Percentiles rank a stretch among this genome's conserved stretches.
Evolutionary conservation across 2,329 filamentous ascomycete species (phyloP).

Genomic region (Cercospora sojina): DNA sequence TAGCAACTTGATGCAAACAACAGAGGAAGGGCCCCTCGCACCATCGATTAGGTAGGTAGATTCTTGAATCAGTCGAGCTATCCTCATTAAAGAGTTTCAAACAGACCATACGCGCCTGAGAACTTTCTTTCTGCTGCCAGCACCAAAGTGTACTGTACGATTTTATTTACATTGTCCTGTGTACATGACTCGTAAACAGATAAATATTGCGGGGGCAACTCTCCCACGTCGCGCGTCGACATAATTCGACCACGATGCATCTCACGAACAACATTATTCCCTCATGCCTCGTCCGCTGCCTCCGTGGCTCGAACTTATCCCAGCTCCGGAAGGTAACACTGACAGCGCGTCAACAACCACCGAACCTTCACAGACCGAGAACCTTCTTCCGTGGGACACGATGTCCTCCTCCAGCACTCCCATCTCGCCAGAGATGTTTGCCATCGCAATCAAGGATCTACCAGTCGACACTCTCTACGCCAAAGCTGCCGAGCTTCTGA

Average conservation of each 20-base stretch:
- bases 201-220: background rate
- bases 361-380: slow-evolving; percentile 18
- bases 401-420: slow-evolving; percentile 24
- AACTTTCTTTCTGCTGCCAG: background rate
- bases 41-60: background rate
- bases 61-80: background rate
- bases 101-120: background rate
- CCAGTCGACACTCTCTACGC: slow-evolving; percentile 66
- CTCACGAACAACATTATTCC: background rate
- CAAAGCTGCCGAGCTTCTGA: slow-evolving; percentile 73
- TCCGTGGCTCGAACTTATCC: slow-evolving; percentile 20
- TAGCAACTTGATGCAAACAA: background rate
- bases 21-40: background rate
- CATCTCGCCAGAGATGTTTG: slow-evolving; percentile 38
- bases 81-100: background rate
- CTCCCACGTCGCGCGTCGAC: background rate
- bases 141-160: background rate
- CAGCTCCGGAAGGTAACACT: slow-evolving; percentile 9
- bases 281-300: slow-evolving; percentile 19
- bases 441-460: slow-evolving; percentile 64
- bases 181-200: background rate
- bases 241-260: background rate
- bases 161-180: background rate
- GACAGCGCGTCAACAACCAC: slow-evolving; percentile 1
- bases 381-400: slow-evolving; percentile 20